Percentiles rank a stretch among this genome's conserved stretches.
phyloP scores from a whole-genome alignment of 164 flowering plant genomes.

The Tetracentron sinense region DNA sequence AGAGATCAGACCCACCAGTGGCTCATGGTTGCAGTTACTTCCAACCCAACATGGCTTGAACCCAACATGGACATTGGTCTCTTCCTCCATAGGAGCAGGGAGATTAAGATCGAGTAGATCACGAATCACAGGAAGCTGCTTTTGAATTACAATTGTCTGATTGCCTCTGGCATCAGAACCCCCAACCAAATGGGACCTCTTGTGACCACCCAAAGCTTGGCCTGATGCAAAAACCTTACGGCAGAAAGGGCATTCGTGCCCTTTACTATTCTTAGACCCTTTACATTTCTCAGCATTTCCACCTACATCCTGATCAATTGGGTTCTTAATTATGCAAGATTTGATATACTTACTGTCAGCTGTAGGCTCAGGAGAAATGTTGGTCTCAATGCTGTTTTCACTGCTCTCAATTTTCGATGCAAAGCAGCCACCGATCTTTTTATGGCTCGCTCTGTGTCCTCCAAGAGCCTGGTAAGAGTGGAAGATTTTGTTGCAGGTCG shows the following conservation, averaged over 20 bases:
- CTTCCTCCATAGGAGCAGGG: slow-evolving; percentile 59
- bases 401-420: too few relatives aligned
- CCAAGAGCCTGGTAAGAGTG: slow-evolving; percentile 64
- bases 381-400: slow-evolving; percentile 23
- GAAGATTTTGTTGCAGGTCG: slow-evolving; percentile 47
- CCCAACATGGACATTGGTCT: slow-evolving; percentile 19
- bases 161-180: slow-evolving; percentile 20
- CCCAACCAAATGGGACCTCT: background rate
- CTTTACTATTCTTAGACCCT: background rate
- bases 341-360: slow-evolving; percentile 18
- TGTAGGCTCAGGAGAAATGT: slow-evolving; percentile 21
- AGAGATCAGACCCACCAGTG: slow-evolving; percentile 26
- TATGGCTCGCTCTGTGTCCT: slow-evolving; percentile 55
- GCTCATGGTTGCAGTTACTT: slow-evolving; percentile 27
- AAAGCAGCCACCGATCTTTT: slow-evolving; percentile 25
- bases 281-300: background rate
- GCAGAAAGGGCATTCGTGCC: background rate
- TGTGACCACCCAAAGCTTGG: background rate
- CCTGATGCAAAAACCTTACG: slow-evolving; percentile 44
- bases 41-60: slow-evolving; percentile 32
- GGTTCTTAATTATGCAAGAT: slow-evolving; percentile 7
- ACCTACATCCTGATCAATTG: background rate
- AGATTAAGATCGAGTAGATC: slow-evolving; percentile 66
- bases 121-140: slow-evolving; percentile 21
- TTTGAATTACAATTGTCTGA: slow-evolving; percentile 28